phyloP scores from a whole-genome alignment of 176 grass and related monocot genomes.

The Metroxylon sagu region DNA sequence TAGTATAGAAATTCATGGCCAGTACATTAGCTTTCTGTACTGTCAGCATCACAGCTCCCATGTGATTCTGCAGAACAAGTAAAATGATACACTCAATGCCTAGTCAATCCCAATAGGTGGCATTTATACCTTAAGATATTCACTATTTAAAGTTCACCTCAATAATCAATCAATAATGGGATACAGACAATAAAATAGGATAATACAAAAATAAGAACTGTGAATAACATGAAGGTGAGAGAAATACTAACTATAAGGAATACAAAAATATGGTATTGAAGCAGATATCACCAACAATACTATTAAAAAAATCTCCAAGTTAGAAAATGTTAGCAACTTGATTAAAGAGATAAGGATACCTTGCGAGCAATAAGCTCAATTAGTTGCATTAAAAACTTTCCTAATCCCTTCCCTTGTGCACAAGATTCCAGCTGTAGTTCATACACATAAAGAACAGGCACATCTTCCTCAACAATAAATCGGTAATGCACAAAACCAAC shows the following conservation, averaged over 20 bases:
- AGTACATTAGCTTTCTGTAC: slow-evolving; percentile 68
- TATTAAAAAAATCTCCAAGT: no score
- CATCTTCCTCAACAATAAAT: slow-evolving; percentile 79
- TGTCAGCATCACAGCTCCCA: slow-evolving; percentile 79
- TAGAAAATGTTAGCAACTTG: no score
- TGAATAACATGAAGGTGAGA: no score
- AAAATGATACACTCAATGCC: background rate
- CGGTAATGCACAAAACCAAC: slow-evolving; percentile 82
- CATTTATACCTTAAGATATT: slow-evolving; percentile 1
- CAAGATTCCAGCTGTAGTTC: slow-evolving; percentile 71
- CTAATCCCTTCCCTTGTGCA: slow-evolving; percentile 60
- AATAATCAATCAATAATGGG: no score
- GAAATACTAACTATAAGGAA: no score
- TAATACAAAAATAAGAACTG: no score
- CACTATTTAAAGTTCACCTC: no score
- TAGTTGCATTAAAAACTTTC: slow-evolving; percentile 77
- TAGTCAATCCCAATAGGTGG: slow-evolving; percentile 1
- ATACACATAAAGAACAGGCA: slow-evolving; percentile 88
- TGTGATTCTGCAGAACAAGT: slow-evolving; percentile 45
- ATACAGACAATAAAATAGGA: no score
- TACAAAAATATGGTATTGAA: no score
- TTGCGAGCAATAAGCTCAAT: slow-evolving; percentile 71
- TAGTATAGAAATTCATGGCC: slow-evolving; percentile 67
- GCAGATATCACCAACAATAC: no score
- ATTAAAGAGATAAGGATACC: slow-evolving; percentile 31